A percentile compares a stretch with the other conserved stretches of the same genome.
phyloP scores from a whole-genome alignment of 805 yeast species.

The Suhomyces sp. region DNA sequence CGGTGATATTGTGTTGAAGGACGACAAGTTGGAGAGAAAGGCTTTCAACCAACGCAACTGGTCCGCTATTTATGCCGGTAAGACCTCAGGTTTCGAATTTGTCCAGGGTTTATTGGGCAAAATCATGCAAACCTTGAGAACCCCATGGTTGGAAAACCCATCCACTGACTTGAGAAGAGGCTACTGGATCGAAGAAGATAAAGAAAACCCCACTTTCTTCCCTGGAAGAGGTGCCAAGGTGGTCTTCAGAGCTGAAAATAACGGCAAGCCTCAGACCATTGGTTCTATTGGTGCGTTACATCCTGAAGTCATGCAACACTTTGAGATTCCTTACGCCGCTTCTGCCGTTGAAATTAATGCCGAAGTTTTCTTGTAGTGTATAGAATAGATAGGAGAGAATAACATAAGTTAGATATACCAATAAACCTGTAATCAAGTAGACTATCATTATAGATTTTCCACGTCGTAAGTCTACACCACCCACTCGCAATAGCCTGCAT shows the following conservation, averaged over 20 bases:
- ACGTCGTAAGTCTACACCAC: too few relatives aligned
- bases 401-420: too few relatives aligned
- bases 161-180: constrained; percentile 59
- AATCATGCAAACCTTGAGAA: constrained; percentile 92
- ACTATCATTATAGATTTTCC: too few relatives aligned
- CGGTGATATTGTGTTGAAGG: constrained; percentile 91
- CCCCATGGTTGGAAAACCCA: constrained; percentile 70
- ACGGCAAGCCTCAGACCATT: constrained; percentile 53
- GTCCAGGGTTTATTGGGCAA: constrained; percentile 95
- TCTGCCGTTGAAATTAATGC: constrained; percentile 87
- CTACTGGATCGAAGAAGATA: constrained; percentile 78
- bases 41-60: constrained; percentile 92
- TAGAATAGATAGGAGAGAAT: neutral
- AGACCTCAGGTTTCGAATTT: constrained; percentile 89
- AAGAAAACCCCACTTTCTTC: constrained; percentile 71
- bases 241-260: constrained; percentile 63
- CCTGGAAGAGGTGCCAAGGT: constrained; percentile 97
- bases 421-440: too few relatives aligned
- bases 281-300: constrained; percentile 94
- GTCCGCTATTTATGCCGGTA: constrained; percentile 93
- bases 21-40: constrained; percentile 75
- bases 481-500: too few relatives aligned
- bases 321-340: constrained; percentile 91
- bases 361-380: constrained; percentile 69
- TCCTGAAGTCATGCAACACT: constrained; percentile 83